Evolutionary conservation across 1,284 basidiomycete species (phyloP).

Genomic region (Cutaneotrichosporon cutaneum): DNA sequence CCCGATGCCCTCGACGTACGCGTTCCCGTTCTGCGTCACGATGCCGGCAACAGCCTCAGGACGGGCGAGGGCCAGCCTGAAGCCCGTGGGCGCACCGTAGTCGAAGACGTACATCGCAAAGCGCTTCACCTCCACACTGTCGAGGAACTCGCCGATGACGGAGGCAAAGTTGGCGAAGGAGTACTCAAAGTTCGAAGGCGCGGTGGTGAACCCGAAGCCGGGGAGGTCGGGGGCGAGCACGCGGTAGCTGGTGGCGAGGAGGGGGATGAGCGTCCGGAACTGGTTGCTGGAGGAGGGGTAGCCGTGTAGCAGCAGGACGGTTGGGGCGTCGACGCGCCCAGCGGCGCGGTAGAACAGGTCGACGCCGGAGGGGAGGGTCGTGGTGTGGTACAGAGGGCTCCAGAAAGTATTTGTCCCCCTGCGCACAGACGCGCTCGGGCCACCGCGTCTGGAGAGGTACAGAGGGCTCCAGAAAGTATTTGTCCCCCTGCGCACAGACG

Average conservation of each 20-base stretch:
- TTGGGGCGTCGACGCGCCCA: conserved; percentile 44
- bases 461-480: too few species aligned
- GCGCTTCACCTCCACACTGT: conserved; percentile 51
- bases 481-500: too few species aligned
- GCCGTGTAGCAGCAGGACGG: conserved; percentile 58
- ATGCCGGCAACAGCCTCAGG: conserved; percentile 56
- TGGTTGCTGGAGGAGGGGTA: conserved; percentile 58
- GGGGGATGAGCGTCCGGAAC: conserved; percentile 57
- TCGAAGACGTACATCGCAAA: conserved; percentile 59
- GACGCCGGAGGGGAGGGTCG: conserved; percentile 22
- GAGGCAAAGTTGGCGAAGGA: conserved; percentile 55
- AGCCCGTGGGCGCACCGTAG: conserved; percentile 57
- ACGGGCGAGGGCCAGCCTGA: conserved; percentile 54
- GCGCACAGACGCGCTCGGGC: too few species aligned
- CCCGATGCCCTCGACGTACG: conserved; percentile 56
- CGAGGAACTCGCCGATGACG: conserved; percentile 55
- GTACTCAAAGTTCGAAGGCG: conserved; percentile 52
- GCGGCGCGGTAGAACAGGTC: conserved; percentile 56
- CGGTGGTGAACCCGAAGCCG: conserved; percentile 57
- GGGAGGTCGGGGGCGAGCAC: conserved; percentile 59
- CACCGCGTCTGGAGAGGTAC: too few species aligned
- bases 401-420: too few species aligned
- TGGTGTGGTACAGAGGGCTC: background rate
- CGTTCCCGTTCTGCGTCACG: conserved; percentile 59
- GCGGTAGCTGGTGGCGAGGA: conserved; percentile 54